These are phyloP conservation scores for Uncinocarpus reesii DNA, from an alignment of 2,329 filamentous ascomycete species.

Conservation along the genomic window DNA sequence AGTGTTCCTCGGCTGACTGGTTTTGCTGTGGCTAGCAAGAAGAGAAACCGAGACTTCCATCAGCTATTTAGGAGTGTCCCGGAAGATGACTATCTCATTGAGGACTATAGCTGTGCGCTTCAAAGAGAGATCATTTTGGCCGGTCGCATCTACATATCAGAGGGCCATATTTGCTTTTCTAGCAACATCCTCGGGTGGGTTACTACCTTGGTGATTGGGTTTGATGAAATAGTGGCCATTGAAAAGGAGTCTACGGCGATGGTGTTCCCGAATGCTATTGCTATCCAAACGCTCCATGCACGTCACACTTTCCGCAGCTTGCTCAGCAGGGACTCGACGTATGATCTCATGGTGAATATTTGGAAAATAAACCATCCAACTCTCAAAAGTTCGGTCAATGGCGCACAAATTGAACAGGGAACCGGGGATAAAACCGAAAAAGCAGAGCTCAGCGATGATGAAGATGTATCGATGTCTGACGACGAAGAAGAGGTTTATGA, in stretches of 20 bases:
- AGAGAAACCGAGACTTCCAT: slow-evolving; percentile 92
- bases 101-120: slow-evolving; percentile 94
- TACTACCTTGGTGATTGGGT: slow-evolving; percentile 93
- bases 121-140: slow-evolving; percentile 93
- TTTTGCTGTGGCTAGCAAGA: slow-evolving; percentile 92
- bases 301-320: slow-evolving; percentile 95
- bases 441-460: slow-evolving; percentile 57
- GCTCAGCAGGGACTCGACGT: slow-evolving; percentile 86
- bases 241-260: slow-evolving; percentile 95
- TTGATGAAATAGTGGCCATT: slow-evolving; percentile 92
- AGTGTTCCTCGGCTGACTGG: slow-evolving; percentile 72
- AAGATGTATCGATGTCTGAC: slow-evolving; percentile 66
- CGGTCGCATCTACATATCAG: slow-evolving; percentile 87
- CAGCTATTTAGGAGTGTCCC: slow-evolving; percentile 89
- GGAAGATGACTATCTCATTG: slow-evolving; percentile 94
- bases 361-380: slow-evolving; percentile 96
- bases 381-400: slow-evolving; percentile 81
- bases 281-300: slow-evolving; percentile 90
- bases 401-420: slow-evolving; percentile 69
- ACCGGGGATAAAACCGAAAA: slow-evolving; percentile 87
- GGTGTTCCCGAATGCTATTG: slow-evolving; percentile 92
- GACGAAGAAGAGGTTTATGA: slow-evolving; percentile 55
- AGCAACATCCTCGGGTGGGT: slow-evolving; percentile 99
- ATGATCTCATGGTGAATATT: slow-evolving; percentile 93
- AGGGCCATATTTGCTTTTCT: slow-evolving; percentile 95